Percentiles rank a stretch among this genome's conserved stretches.
Conservation (phyloP, 805 yeast genomes). For the Lachancea cidri region DNA sequence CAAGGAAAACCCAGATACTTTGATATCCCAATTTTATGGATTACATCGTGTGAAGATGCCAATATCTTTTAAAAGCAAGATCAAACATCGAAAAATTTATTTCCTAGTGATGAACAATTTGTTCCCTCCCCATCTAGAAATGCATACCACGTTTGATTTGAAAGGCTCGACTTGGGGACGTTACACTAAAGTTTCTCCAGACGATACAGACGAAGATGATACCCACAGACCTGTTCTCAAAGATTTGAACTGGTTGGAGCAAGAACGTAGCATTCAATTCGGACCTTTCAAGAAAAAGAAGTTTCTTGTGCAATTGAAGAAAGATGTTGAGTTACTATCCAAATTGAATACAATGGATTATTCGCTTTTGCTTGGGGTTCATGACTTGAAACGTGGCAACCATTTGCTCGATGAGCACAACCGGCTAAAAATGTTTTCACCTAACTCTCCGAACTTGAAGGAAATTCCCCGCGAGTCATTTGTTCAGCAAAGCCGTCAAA, state of each 20-base stretch:
- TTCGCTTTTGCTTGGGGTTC: constrained; percentile 82
- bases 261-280: constrained; percentile 56
- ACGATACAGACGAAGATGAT: constrained; percentile 15
- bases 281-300: constrained; percentile 63
- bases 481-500: constrained; percentile 26
- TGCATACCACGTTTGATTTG: constrained; percentile 81
- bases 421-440: constrained; percentile 18
- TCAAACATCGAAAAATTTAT: constrained; percentile 67
- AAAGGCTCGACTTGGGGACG: constrained; percentile 92
- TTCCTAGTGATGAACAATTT: constrained; percentile 95
- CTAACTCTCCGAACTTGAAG: constrained; percentile 21
- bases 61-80: constrained; percentile 36
- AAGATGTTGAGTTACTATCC: constrained; percentile 70
- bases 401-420: constrained; percentile 25
- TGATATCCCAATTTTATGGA: constrained; percentile 94
- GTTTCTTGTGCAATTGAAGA: constrained; percentile 63
- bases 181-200: constrained; percentile 38
- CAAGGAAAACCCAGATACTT: constrained; percentile 76
- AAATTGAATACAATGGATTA: constrained; percentile 91
- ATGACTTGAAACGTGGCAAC: constrained; percentile 61
- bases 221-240: constrained; percentile 51
- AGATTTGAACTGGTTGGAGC: constrained; percentile 83
- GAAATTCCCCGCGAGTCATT: constrained; percentile 12
- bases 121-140: constrained; percentile 88
- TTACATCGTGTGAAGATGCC: constrained; percentile 91